Conservation (phyloP, 768 basidiomycete genomes). For the Tulasnella sp. region DNA sequence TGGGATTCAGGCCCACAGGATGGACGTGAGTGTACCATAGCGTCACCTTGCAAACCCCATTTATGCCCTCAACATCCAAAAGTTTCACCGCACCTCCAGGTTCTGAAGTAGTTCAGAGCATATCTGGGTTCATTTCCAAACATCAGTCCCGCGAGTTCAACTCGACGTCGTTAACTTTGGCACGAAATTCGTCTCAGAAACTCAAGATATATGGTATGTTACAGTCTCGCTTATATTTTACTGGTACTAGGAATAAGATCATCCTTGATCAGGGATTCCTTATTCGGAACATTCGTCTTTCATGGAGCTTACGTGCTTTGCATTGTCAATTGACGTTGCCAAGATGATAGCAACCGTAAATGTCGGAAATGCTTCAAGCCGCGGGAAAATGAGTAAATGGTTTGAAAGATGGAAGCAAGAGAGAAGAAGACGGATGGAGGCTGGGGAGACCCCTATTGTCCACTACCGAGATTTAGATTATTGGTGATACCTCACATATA, state of each 20-base stretch:
- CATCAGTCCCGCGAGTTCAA: constrained; percentile 59
- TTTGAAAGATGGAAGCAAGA: constrained; percentile 80
- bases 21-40: constrained; percentile 63
- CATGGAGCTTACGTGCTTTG: constrained; percentile 90
- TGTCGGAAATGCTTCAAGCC: constrained; percentile 54
- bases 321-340: constrained; percentile 70
- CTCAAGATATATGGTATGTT: constrained; percentile 68
- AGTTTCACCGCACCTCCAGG: constrained; percentile 60
- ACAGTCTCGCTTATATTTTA: not conserved
- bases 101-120: constrained; percentile 45
- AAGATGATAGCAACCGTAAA: constrained; percentile 96
- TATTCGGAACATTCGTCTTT: constrained; percentile 97
- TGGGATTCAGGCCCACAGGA: constrained; percentile 88
- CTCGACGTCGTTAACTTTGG: constrained; percentile 49
- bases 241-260: constrained; percentile 16
- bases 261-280: no score
- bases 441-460: constrained; percentile 21
- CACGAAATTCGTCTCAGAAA: constrained; percentile 53
- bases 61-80: not conserved
- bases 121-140: constrained; percentile 53
- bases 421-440: constrained; percentile 42
- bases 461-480: constrained; percentile 33
- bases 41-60: not conserved
- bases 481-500: constrained; percentile 27
- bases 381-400: constrained; percentile 84